These are phyloP conservation scores for Chenopodium album DNA, from an alignment of 148 eudicot genomes.

Conservation along the genomic window DNA sequence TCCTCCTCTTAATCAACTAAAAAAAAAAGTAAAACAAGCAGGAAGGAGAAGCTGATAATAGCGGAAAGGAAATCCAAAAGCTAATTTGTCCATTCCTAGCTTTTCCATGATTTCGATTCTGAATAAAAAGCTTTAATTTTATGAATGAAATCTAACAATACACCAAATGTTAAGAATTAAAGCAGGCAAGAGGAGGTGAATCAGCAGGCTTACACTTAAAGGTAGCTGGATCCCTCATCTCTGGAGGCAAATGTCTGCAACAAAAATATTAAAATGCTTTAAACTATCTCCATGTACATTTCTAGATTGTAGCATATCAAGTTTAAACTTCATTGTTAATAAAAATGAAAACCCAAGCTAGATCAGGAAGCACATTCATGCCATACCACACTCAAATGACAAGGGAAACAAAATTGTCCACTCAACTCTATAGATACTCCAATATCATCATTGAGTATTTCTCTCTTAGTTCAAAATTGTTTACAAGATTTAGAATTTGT, in stretches of 20 bases:
- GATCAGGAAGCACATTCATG: neutral
- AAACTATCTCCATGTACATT: neutral
- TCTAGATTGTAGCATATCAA: neutral
- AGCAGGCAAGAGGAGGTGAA: neutral
- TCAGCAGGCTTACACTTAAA: slow-evolving; percentile 75
- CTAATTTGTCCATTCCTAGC: no score
- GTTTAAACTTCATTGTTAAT: no score
- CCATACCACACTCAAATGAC: neutral
- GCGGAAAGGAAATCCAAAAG: no score
- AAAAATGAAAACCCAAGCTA: neutral
- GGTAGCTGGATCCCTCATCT: slow-evolving; percentile 94
- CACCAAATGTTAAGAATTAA: neutral
- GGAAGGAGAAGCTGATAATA: no score
- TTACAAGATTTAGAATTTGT: neutral
- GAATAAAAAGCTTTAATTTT: no score
- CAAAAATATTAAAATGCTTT: slow-evolving; percentile 6
- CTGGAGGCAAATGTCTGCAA: slow-evolving; percentile 89
- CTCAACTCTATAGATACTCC: neutral
- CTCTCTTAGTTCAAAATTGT: no score
- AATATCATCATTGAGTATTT: neutral
- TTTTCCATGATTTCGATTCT: no score
- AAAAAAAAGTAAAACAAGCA: no score
- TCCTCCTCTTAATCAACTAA: no score
- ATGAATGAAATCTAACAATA: neutral
- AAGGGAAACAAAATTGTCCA: neutral